Percentiles rank a stretch among this genome's conserved stretches.
phyloP scores from a whole-genome alignment of 495 filamentous ascomycete species.

The Pseudoneurospora amorphoporcata region DNA sequence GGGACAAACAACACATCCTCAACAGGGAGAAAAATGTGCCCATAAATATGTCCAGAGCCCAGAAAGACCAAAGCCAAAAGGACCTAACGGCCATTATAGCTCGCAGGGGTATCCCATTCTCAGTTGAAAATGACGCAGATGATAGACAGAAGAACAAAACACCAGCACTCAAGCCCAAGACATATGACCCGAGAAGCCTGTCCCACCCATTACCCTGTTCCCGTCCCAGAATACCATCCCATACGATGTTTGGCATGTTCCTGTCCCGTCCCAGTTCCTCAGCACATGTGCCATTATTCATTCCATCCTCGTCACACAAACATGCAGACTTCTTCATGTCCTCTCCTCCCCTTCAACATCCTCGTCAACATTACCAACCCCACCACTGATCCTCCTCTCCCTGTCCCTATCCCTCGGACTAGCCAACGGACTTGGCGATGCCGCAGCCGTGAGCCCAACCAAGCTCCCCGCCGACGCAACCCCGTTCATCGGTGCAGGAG shows the following conservation, averaged over 20 bases:
- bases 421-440: conserved; percentile 48
- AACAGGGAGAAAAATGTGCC: background rate
- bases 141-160: background rate
- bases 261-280: background rate
- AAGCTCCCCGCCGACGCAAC: background rate
- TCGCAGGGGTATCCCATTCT: background rate
- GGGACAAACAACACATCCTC: background rate
- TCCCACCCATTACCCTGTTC: background rate
- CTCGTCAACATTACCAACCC: conserved; percentile 18
- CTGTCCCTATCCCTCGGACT: conserved; percentile 40
- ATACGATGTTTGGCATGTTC: background rate
- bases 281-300: background rate
- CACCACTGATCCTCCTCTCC: conserved; percentile 1
- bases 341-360: conserved; percentile 1
- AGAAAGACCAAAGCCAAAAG: background rate
- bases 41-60: background rate
- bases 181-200: background rate
- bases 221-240: background rate
- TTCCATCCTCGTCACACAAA: background rate
- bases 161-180: background rate
- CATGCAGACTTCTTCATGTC: background rate
- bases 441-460: background rate
- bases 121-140: background rate
- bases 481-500: background rate
- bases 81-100: background rate